Evolutionary conservation across 306 rosid genomes (phyloP).

Genomic region (Glycine soja): DNA sequence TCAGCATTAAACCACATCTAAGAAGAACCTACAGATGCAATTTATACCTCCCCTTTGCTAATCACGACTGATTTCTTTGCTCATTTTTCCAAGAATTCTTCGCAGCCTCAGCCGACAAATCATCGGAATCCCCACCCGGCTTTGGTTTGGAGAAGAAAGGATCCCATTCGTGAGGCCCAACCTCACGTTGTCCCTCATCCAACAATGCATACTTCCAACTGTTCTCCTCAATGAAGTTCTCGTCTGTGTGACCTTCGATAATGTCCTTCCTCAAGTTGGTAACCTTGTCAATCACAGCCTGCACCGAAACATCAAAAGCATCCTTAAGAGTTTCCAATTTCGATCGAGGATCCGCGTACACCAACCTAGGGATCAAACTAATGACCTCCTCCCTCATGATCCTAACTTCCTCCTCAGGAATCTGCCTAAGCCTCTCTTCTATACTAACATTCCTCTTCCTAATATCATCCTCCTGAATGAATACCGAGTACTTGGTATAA

Average conservation of each 20-base stretch:
- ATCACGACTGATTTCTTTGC: slow-evolving; percentile 64
- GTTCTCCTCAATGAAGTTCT: slow-evolving; percentile 89
- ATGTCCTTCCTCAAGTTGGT: slow-evolving; percentile 86
- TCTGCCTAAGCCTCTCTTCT: slow-evolving; percentile 80
- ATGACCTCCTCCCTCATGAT: slow-evolving; percentile 96
- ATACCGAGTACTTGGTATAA: slow-evolving; percentile 78
- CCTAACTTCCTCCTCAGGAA: slow-evolving; percentile 75
- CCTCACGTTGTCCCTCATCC: slow-evolving; percentile 89
- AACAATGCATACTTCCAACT: slow-evolving; percentile 96
- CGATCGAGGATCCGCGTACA: slow-evolving; percentile 93
- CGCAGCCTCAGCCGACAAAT: slow-evolving; percentile 73
- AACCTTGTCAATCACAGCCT: slow-evolving; percentile 83
- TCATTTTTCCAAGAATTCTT: slow-evolving; percentile 97
- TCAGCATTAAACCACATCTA: not conserved
- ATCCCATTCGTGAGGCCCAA: slow-evolving; percentile 98
- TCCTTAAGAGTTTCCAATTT: slow-evolving; percentile 81
- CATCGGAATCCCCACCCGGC: slow-evolving; percentile 68
- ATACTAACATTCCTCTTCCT: slow-evolving; percentile 76
- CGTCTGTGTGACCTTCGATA: slow-evolving; percentile 66
- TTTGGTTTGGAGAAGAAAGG: slow-evolving; percentile 98
- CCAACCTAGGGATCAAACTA: slow-evolving; percentile 79
- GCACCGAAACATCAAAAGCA: slow-evolving; percentile 94
- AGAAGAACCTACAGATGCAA: slow-evolving; percentile 38
- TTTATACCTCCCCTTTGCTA: slow-evolving; percentile 36
- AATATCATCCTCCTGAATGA: slow-evolving; percentile 89